phyloP scores from a whole-genome alignment of 331 rosid species.

The Saraca asoca region DNA sequence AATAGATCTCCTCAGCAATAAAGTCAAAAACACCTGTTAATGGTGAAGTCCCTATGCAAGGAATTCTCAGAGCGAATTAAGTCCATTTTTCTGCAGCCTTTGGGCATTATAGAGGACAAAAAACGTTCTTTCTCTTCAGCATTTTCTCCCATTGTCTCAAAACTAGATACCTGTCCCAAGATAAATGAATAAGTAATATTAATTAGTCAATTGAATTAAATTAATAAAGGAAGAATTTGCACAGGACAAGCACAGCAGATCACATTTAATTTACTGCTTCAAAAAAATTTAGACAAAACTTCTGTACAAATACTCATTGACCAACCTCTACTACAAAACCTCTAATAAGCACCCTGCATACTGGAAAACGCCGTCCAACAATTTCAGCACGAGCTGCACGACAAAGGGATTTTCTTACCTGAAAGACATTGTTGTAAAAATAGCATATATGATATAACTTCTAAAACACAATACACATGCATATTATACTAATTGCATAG shows the following conservation, averaged over 20 bases:
- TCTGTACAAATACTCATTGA: slow-evolving; percentile 28
- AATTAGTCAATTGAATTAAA: slow-evolving; percentile 26
- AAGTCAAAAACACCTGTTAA: slow-evolving; percentile 57
- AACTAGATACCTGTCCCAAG: slow-evolving; percentile 78
- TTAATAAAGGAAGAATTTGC: slow-evolving; percentile 16
- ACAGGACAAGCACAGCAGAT: slow-evolving; percentile 32
- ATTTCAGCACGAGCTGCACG: slow-evolving; percentile 39
- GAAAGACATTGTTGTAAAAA: slow-evolving; percentile 26
- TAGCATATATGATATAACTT: too few species aligned
- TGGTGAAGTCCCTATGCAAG: slow-evolving; percentile 75
- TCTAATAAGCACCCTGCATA: slow-evolving; percentile 58
- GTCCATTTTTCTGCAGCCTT: slow-evolving; percentile 49
- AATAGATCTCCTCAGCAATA: neutral
- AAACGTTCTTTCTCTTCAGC: slow-evolving; percentile 29
- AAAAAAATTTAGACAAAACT: slow-evolving; percentile 5
- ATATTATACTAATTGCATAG: slow-evolving; percentile 15
- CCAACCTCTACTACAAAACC: slow-evolving; percentile 72
- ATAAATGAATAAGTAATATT: too few species aligned
- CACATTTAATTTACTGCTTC: slow-evolving; percentile 16
- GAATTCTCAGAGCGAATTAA: slow-evolving; percentile 58
- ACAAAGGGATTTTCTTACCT: slow-evolving; percentile 58
- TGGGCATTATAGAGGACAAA: slow-evolving; percentile 43
- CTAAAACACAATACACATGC: slow-evolving; percentile 11
- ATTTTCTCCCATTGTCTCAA: slow-evolving; percentile 61
- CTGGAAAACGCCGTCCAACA: slow-evolving; percentile 82